A percentile compares a stretch with the other conserved stretches of the same genome.
Conservation (phyloP, 768 basidiomycete species). For the Tubosaeta sp. region DNA sequence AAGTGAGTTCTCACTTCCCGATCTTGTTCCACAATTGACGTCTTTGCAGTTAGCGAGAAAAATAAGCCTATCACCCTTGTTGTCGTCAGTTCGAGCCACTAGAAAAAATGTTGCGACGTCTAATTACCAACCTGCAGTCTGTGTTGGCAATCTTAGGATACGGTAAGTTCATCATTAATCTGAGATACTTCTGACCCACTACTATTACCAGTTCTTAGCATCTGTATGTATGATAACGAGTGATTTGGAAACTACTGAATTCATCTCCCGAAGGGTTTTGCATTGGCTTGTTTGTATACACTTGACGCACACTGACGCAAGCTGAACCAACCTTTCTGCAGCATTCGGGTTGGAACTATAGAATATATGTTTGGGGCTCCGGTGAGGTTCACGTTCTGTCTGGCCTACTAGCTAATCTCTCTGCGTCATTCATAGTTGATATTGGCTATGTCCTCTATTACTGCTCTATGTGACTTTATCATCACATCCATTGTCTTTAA, state of each 20-base stretch:
- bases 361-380: neutral
- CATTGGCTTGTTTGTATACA: neutral
- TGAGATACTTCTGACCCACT: neutral
- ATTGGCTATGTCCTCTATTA: neutral
- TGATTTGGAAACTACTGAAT: neutral
- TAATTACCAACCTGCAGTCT: slow-evolving; percentile 4
- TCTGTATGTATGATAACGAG: neutral
- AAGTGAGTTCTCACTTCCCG: slow-evolving; percentile 2
- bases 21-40: neutral
- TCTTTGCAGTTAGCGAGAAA: slow-evolving; percentile 14
- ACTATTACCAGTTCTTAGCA: slow-evolving; percentile 1
- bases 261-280: neutral
- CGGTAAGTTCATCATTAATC: neutral
- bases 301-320: neutral
- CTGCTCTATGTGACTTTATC: neutral
- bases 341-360: slow-evolving; percentile 3
- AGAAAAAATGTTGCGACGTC: neutral
- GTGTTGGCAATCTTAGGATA: neutral
- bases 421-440: neutral
- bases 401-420: neutral
- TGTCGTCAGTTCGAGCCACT: slow-evolving; percentile 4
- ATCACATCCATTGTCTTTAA: slow-evolving; percentile 6
- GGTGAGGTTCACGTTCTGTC: neutral
- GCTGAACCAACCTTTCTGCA: neutral
- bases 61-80: slow-evolving; percentile 9